Base-by-base conservation (phyloP, 495 filamentous ascomycete genomes). In the Aeminium ludgeri region DNA sequence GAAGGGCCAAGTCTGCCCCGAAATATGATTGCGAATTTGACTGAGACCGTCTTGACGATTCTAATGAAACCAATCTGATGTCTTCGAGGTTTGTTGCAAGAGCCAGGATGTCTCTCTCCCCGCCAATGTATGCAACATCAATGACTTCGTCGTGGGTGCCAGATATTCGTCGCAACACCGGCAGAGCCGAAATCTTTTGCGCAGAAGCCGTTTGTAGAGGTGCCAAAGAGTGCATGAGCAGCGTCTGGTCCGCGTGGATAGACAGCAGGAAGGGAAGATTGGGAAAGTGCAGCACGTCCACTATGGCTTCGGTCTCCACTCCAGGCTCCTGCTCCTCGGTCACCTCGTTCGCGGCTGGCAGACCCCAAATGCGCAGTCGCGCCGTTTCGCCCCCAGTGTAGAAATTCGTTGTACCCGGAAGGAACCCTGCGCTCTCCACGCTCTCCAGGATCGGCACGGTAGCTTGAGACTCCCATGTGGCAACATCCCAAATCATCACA, bases 101-200 rank as follows among this genome's bases (percentile, higher is more conserved):
- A 19, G 89, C 89, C 50, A 99, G 68, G 39, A 85, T 65, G 16
- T 80, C 85, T 34, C 73, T 72, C 41, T 86, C 76, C 10, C 74
- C 72, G 1, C 86, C 76, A 41, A 94, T 69, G 53, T 85, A 93
- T 18, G 76, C 79, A 17, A 95, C 61, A 50, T 96, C 91, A 49
- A 96, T 91, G 41, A 96, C 86, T 55, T 96, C 89, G 54, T 96
- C 89, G 57, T 96, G 85, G 27, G 89, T 94, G 17, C 91, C 91
- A 15, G 87, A 93, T 48, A 96, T 87, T 13, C 82, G 72, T 42
- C 80, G 74, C 30, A 68, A 54, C 12, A 76, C 53, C 6, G 66
- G 61, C 34, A 80, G 55, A 16, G 71, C 62, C 34, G 54, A 34
- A 7, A 61, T 46, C 3, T 27, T 60, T 43, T 38, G 79, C 42